These are phyloP conservation scores for Dissoconium aciculare DNA, from an alignment of 2,329 filamentous ascomycete species.

Conservation along the genomic window DNA sequence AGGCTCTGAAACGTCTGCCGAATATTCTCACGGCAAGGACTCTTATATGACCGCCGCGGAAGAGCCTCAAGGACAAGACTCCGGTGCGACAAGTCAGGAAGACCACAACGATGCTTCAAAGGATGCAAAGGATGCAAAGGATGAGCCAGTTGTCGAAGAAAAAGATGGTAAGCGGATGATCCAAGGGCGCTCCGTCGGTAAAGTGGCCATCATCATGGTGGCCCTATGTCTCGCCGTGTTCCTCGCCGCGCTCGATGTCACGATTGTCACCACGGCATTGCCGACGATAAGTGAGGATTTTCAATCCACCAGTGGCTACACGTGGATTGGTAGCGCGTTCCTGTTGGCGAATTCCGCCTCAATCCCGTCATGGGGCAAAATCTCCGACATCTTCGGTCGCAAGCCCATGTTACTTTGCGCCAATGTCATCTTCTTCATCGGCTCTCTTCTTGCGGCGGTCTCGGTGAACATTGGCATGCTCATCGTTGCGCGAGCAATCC, in stretches of 20 bases:
- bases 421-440: slow-evolving; percentile 40
- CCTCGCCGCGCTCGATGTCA: slow-evolving; percentile 3
- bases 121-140: slow-evolving; percentile 2
- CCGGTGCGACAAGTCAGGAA: slow-evolving; percentile 2
- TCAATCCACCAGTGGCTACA: slow-evolving; percentile 36
- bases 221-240: slow-evolving; percentile 1
- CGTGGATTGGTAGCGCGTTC: slow-evolving; percentile 40
- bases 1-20: too few species aligned
- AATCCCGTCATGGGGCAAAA: slow-evolving; percentile 24
- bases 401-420: slow-evolving; percentile 46
- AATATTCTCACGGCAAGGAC: too few species aligned
- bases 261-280: slow-evolving; percentile 8
- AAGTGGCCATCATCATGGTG: background rate
- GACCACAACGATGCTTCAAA: slow-evolving; percentile 1
- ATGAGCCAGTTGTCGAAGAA: slow-evolving; percentile 10
- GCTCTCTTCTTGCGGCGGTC: slow-evolving; percentile 45
- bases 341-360: slow-evolving; percentile 30
- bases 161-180: background rate
- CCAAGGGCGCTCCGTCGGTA: background rate
- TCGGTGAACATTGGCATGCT: slow-evolving; percentile 46
- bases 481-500: slow-evolving; percentile 45
- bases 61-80: background rate
- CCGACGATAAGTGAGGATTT: slow-evolving; percentile 25
- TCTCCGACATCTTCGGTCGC: slow-evolving; percentile 37
- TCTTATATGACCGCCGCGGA: too few species aligned